Evolutionary conservation across 768 basidiomycete genomes (phyloP).

Genomic region (Dentipellis sp.): DNA sequence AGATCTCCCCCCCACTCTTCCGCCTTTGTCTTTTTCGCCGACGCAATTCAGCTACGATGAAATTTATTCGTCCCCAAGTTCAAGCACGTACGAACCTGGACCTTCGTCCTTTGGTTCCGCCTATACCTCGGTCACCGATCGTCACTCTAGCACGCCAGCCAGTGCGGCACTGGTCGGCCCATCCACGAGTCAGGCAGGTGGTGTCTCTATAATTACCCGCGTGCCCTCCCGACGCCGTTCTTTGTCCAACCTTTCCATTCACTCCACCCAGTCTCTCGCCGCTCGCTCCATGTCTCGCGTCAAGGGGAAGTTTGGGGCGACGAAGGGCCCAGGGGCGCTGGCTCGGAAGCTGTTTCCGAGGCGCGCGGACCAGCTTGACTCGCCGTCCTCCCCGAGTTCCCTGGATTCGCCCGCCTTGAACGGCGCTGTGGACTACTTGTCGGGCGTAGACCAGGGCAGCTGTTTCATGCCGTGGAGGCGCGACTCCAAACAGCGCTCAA

Average conservation of each 20-base stretch:
- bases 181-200: neutral
- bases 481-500: slow-evolving; percentile 22
- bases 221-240: slow-evolving; percentile 44
- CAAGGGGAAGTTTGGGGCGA: slow-evolving; percentile 35
- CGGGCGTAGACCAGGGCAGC: slow-evolving; percentile 21
- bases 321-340: slow-evolving; percentile 38
- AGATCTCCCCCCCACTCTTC: slow-evolving; percentile 46
- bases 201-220: slow-evolving; percentile 9
- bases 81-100: slow-evolving; percentile 15
- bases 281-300: slow-evolving; percentile 37
- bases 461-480: slow-evolving; percentile 37
- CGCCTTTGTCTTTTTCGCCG: slow-evolving; percentile 54
- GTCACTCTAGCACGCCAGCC: neutral
- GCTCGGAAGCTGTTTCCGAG: slow-evolving; percentile 47
- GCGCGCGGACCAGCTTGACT: slow-evolving; percentile 22
- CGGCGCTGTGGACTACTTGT: slow-evolving; percentile 9
- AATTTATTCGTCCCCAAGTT: slow-evolving; percentile 28
- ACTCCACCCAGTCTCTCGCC: slow-evolving; percentile 32
- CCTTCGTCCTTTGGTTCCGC: slow-evolving; percentile 26
- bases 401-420: neutral
- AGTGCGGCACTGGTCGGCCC: neutral
- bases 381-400: slow-evolving; percentile 11
- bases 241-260: slow-evolving; percentile 42
- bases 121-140: neutral
- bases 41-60: slow-evolving; percentile 38